A percentile compares a stretch with the other conserved stretches of the same genome.
These are phyloP conservation scores for Panicum virgatum DNA, from an alignment of 202 grass and related monocot genomes.

Conservation along the genomic window DNA sequence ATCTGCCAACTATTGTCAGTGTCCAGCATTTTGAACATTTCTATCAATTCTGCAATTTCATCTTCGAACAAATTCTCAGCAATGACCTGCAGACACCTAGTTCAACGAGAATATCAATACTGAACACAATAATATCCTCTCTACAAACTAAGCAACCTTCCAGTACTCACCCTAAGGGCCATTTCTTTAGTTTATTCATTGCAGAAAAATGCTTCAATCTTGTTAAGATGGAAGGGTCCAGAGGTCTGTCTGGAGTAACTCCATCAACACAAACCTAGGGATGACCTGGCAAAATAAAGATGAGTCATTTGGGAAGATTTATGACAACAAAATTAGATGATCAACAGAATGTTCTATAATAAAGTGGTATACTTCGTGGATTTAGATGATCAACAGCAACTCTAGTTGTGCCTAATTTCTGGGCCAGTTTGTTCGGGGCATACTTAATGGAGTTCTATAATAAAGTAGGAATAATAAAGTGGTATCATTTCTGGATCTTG, in stretches of 20 bases:
- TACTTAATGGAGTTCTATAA: no score
- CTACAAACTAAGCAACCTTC: background rate
- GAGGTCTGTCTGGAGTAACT: conserved; percentile 86
- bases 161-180: conserved; percentile 77
- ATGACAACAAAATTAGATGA: conserved; percentile 14
- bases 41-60: conserved; percentile 92
- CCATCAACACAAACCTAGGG: conserved; percentile 92
- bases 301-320: conserved; percentile 12
- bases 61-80: conserved; percentile 90
- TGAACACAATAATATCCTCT: background rate
- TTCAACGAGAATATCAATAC: conserved; percentile 38
- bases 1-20: conserved; percentile 96
- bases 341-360: conserved; percentile 2
- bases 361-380: conserved; percentile 9
- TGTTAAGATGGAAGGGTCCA: conserved; percentile 90
- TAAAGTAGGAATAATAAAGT: no score
- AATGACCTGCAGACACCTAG: conserved; percentile 69
- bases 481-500: no score
- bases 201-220: conserved; percentile 98
- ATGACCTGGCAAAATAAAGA: conserved; percentile 67
- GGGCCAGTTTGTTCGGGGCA: no score
- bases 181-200: conserved; percentile 99
- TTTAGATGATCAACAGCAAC: background rate
- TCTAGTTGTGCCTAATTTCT: no score
- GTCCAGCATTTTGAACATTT: conserved; percentile 99